A percentile compares a stretch with the other conserved stretches of the same genome.
These are phyloP conservation scores for Aspergillus candidus DNA, from an alignment of 2,329 filamentous ascomycete species.

Conservation along the genomic window DNA sequence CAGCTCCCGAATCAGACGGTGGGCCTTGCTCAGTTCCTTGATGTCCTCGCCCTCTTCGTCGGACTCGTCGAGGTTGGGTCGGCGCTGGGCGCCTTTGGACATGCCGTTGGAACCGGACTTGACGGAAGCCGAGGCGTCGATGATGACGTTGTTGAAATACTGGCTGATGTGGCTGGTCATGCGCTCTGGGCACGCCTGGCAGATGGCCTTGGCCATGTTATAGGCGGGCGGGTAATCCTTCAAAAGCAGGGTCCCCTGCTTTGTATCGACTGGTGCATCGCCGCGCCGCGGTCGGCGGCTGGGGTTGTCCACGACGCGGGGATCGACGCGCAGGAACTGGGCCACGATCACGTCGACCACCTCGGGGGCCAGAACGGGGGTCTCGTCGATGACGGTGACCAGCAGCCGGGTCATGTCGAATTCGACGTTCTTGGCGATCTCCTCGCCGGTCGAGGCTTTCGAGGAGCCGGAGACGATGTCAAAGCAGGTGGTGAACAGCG, in stretches of 20 bases:
- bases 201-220: slow-evolving; percentile 92
- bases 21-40: slow-evolving; percentile 81
- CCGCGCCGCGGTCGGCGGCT: slow-evolving; percentile 53
- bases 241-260: slow-evolving; percentile 74
- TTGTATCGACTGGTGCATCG: slow-evolving; percentile 58
- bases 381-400: slow-evolving; percentile 80
- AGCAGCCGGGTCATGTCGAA: slow-evolving; percentile 85
- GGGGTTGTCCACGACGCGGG: slow-evolving; percentile 48
- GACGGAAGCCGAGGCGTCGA: slow-evolving; percentile 67
- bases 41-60: slow-evolving; percentile 75
- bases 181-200: slow-evolving; percentile 80
- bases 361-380: slow-evolving; percentile 65
- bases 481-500: slow-evolving; percentile 83
- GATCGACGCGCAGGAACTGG: slow-evolving; percentile 85
- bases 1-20: slow-evolving; percentile 80
- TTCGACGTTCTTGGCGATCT: slow-evolving; percentile 87
- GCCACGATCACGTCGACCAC: slow-evolving; percentile 91
- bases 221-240: slow-evolving; percentile 90
- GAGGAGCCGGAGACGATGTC: slow-evolving; percentile 79
- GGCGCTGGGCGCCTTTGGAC: slow-evolving; percentile 37
- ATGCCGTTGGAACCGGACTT: slow-evolving; percentile 47
- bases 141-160: slow-evolving; percentile 94
- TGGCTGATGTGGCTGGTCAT: slow-evolving; percentile 93
- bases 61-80: slow-evolving; percentile 52
- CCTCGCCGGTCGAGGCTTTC: slow-evolving; percentile 68